Percentiles rank a stretch among this genome's conserved stretches.
Evolutionary conservation across 192 early-diverging fungal species (phyloP).

Genomic region (Entomortierella beljakovae): DNA sequence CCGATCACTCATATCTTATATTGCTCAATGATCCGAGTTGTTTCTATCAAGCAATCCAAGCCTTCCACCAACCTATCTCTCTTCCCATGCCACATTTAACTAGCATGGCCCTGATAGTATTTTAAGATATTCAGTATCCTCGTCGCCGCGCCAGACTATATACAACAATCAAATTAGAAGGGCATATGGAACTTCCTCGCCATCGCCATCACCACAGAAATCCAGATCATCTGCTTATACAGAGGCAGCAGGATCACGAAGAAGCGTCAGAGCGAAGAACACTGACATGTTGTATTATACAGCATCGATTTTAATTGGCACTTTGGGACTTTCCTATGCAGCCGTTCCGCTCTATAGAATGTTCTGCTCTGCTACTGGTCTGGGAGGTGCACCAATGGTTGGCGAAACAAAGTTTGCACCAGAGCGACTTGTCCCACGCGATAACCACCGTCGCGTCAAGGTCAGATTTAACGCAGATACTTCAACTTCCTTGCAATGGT

Average conservation of each 20-base stretch:
- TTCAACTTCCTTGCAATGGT: slow-evolving; percentile 87
- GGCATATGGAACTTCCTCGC: slow-evolving; percentile 1
- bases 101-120: neutral
- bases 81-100: neutral
- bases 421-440: slow-evolving; percentile 72
- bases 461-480: slow-evolving; percentile 80
- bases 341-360: slow-evolving; percentile 96
- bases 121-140: neutral
- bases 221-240: slow-evolving; percentile 3
- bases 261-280: slow-evolving; percentile 35
- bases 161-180: neutral
- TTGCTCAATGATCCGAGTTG: no score
- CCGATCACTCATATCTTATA: no score
- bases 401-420: slow-evolving; percentile 74
- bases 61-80: no score
- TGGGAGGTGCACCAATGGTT: slow-evolving; percentile 90
- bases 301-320: slow-evolving; percentile 82
- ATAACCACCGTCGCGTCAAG: slow-evolving; percentile 71
- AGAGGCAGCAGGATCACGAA: slow-evolving; percentile 27
- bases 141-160: neutral
- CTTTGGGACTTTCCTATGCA: slow-evolving; percentile 90
- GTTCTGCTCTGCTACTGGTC: slow-evolving; percentile 93
- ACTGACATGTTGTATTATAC: slow-evolving; percentile 73
- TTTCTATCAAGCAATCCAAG: no score
- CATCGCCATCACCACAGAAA: slow-evolving; percentile 11